These are phyloP conservation scores for Linum lewisii DNA, from an alignment of 345 rosid genomes.

Conservation along the genomic window DNA sequence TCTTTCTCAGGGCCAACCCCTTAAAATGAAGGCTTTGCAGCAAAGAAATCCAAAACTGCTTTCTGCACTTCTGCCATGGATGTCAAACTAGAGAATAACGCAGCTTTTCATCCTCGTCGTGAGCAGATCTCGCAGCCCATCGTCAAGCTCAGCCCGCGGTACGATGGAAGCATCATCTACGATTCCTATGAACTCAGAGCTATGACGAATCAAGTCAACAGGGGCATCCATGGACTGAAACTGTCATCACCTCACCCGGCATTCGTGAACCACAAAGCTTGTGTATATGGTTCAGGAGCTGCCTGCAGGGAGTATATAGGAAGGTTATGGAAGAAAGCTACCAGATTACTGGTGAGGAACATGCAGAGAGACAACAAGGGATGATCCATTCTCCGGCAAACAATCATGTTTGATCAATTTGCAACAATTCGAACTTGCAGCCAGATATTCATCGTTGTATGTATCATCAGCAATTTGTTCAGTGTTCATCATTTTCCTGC, in stretches of 20 bases:
- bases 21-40: too few relatives aligned
- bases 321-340: conserved; percentile 40
- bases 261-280: conserved; percentile 1
- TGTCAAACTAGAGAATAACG: too few relatives aligned
- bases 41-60: too few relatives aligned
- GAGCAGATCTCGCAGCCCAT: neutral
- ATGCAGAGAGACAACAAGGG: conserved; percentile 7
- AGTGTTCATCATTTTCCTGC: conserved; percentile 3
- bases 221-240: conserved; percentile 22
- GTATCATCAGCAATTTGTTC: too few relatives aligned
- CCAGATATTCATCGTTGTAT: too few relatives aligned
- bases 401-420: too few relatives aligned
- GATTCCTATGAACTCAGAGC: conserved; percentile 39
- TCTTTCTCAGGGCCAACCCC: too few relatives aligned
- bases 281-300: conserved; percentile 1
- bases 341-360: conserved; percentile 15
- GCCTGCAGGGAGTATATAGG: conserved; percentile 18
- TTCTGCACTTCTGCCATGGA: too few relatives aligned
- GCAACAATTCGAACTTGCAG: neutral
- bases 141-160: conserved; percentile 18
- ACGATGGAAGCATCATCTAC: conserved; percentile 30
- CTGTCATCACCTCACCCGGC: conserved; percentile 15
- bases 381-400: too few relatives aligned
- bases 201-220: conserved; percentile 34
- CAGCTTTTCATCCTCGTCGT: neutral